Evolutionary conservation across 371 early-diverging fungal species (phyloP), one percentile per base, ranked within the genome.

Genomic region (Nosema granulosis): DNA sequence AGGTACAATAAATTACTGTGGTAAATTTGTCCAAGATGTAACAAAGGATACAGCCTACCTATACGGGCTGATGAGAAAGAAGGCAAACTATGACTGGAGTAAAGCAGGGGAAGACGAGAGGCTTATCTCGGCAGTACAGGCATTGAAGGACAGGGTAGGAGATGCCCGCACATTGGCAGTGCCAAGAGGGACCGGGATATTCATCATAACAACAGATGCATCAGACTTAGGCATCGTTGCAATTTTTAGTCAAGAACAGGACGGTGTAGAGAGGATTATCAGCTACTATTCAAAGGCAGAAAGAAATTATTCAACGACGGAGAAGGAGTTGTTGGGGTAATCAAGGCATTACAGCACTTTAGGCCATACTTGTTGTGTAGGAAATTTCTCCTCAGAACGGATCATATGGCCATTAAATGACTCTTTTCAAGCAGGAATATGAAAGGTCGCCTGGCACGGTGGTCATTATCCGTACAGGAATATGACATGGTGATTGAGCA

Each of bases 371-470:
- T 74, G 4, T 18, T 74, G 4, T 1, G 1, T 4, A 29, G 18
- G 35, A 49, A 57, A 67, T 74, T 74, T 57, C 22, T 20, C 50
- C 1, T 74, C 3, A 74, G 28, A 50, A 74, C 67, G 13, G 74
- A 74, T 68, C 74, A 74, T 66, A 6, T 24, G 16, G 54, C 74
- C 26, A 1, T 74, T 29, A 34, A 28, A 24, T 65, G 51, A 35
- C 26, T 74, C 0, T 54, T 52, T 52, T 28, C 51, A 20, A 20
- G 6, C 1, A 51, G 31, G 32, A 54, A 51, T n/a, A 29, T 29
- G 4, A 68, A 68, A 20, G 49, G 2, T n/a, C 51, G 32, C 2
- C 20, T 68, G 32, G 54, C 52, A 12, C 63, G 68, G 32, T 43
- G 51, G 38, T 11, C 35, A 28, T 2, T 73, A 34, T 20, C 20